These are phyloP conservation scores for Metroxylon sagu DNA, from an alignment of 176 grass and related monocot species.

Conservation along the genomic window DNA sequence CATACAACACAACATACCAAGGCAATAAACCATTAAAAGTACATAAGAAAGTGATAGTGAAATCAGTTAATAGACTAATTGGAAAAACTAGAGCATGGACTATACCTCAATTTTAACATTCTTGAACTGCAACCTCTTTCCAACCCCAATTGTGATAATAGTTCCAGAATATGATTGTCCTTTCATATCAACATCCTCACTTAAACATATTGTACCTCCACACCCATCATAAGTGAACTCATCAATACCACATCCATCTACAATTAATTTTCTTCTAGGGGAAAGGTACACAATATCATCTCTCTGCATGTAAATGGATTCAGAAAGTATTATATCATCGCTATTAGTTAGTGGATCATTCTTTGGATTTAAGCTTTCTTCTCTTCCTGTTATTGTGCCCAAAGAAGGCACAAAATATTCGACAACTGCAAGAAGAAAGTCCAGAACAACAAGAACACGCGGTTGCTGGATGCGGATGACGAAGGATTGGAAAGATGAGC, in stretches of 20 bases:
- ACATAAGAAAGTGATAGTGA: too few relatives aligned
- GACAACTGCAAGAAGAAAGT: slow-evolving; percentile 81
- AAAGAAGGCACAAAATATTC: slow-evolving; percentile 93
- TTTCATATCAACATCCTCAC: slow-evolving; percentile 69
- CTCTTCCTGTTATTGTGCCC: slow-evolving; percentile 75
- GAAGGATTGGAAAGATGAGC: slow-evolving; percentile 84
- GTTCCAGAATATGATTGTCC: slow-evolving; percentile 58
- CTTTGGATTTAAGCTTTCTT: slow-evolving; percentile 73
- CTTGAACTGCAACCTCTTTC: slow-evolving; percentile 80
- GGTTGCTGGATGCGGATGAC: slow-evolving; percentile 92
- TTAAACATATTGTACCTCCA: slow-evolving; percentile 80
- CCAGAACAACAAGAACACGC: slow-evolving; percentile 76
- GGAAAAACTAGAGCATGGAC: neutral
- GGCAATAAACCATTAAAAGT: too few relatives aligned
- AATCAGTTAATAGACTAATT: too few relatives aligned
- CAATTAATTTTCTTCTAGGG: slow-evolving; percentile 85
- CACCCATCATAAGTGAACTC: slow-evolving; percentile 93
- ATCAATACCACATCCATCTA: slow-evolving; percentile 65
- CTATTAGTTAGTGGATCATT: slow-evolving; percentile 72
- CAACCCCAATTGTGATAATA: slow-evolving; percentile 70
- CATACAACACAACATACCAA: too few relatives aligned
- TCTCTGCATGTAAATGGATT: slow-evolving; percentile 58
- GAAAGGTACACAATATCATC: slow-evolving; percentile 68
- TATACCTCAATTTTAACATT: slow-evolving; percentile 98
- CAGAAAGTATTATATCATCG: slow-evolving; percentile 76